phyloP scores from a whole-genome alignment of 2,329 filamentous ascomycete species.

The Fusarium oxysporum region DNA sequence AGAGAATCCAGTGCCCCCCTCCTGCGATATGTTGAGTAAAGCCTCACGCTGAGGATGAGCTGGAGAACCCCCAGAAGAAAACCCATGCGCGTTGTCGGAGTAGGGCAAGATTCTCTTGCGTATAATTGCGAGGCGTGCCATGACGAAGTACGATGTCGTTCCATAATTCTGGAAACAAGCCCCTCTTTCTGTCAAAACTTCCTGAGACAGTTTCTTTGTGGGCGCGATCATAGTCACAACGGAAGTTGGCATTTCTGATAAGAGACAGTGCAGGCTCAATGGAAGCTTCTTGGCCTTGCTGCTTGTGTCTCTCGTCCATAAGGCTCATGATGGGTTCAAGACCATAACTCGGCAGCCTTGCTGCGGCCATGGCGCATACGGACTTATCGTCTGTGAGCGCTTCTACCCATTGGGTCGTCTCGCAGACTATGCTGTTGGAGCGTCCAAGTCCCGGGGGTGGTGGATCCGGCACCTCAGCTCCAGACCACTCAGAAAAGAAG shows the following conservation, averaged over 20 bases:
- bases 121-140: background rate
- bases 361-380: background rate
- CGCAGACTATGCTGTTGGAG: background rate
- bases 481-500: background rate
- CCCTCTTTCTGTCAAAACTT: background rate
- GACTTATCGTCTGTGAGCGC: background rate
- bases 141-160: background rate
- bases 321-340: background rate
- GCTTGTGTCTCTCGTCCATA: background rate
- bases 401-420: background rate
- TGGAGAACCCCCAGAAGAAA: conserved; percentile 1
- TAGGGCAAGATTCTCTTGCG: background rate
- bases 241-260: background rate
- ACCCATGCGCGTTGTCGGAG: conserved; percentile 5
- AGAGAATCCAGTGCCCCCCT: too few species aligned
- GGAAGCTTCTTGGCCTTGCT: background rate
- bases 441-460: background rate
- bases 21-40: background rate
- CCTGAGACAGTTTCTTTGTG: background rate
- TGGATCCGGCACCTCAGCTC: background rate
- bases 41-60: background rate
- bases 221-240: background rate
- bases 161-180: background rate
- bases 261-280: background rate
- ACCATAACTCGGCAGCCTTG: background rate